These are phyloP conservation scores for Aspergillus haitiensis DNA, from an alignment of 495 filamentous ascomycete genomes.

Conservation along the genomic window DNA sequence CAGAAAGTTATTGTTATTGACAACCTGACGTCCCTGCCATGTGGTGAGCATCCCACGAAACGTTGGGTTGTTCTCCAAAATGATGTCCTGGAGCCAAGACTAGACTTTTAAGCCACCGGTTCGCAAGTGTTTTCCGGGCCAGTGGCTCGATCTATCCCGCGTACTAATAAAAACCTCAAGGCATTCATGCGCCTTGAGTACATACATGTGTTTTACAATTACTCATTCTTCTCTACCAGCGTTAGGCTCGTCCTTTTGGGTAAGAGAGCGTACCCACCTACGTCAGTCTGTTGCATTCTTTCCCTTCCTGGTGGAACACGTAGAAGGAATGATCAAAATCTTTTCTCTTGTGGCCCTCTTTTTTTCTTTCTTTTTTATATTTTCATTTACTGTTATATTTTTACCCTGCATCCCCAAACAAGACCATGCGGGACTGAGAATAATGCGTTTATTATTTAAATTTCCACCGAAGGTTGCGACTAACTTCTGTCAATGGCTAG, in stretches of 20 bases:
- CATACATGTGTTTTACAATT: slow-evolving; percentile 8
- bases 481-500: slow-evolving; percentile 7
- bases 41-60: slow-evolving; percentile 8
- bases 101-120: neutral
- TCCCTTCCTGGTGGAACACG: neutral
- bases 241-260: slow-evolving; percentile 4
- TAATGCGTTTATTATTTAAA: neutral
- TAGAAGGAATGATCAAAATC: neutral
- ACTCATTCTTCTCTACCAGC: neutral
- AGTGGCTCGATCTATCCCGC: neutral
- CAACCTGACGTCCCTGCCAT: slow-evolving; percentile 12
- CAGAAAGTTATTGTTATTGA: slow-evolving; percentile 13
- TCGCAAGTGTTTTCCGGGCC: slow-evolving; percentile 14
- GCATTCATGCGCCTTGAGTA: neutral
- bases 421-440: neutral
- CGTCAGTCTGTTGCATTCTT: slow-evolving; percentile 8
- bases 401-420: neutral
- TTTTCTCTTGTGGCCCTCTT: neutral
- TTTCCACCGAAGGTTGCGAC: neutral
- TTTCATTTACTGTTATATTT: neutral
- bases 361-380: neutral
- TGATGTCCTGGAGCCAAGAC: neutral
- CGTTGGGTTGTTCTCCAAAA: slow-evolving; percentile 7
- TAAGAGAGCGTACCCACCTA: slow-evolving; percentile 6
- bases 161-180: neutral